Evolutionary conservation across 139 green algal genomes (phyloP).

Genomic region (Closterium sp.): DNA sequence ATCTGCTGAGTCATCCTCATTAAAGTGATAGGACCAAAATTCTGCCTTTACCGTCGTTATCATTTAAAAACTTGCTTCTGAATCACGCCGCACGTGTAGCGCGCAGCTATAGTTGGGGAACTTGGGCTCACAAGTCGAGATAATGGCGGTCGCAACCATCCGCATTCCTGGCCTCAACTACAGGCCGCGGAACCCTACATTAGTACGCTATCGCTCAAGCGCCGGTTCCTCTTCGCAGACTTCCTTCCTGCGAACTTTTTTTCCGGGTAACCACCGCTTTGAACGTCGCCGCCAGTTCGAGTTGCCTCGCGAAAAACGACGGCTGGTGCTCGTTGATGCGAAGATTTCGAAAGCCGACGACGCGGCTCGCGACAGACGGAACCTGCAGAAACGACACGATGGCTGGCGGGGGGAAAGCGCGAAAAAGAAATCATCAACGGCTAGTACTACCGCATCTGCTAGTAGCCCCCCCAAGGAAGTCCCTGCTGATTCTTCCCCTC

Average conservation of each 20-base stretch:
- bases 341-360: neutral
- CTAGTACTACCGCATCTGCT: neutral
- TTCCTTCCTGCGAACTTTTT: neutral
- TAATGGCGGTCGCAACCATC: neutral
- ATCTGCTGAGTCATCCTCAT: too few species aligned
- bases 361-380: neutral
- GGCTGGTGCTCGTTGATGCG: neutral
- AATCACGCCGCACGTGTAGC: neutral
- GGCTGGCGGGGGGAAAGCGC: neutral
- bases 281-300: neutral
- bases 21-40: too few species aligned
- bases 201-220: too few species aligned
- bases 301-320: neutral
- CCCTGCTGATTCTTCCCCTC: neutral
- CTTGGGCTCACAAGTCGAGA: neutral
- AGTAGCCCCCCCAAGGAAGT: neutral
- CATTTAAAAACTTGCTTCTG: neutral
- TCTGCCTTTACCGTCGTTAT: too few species aligned
- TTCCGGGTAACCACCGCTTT: neutral
- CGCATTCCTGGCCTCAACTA: neutral
- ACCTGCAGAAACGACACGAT: neutral
- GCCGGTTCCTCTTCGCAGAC: neutral
- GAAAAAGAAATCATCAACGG: neutral
- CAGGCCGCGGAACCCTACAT: too few species aligned
- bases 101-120: neutral